Evolutionary conservation across 345 rosid species (phyloP), one percentile per base, ranked within the genome.

Genomic region (Ceriops tagal): DNA sequence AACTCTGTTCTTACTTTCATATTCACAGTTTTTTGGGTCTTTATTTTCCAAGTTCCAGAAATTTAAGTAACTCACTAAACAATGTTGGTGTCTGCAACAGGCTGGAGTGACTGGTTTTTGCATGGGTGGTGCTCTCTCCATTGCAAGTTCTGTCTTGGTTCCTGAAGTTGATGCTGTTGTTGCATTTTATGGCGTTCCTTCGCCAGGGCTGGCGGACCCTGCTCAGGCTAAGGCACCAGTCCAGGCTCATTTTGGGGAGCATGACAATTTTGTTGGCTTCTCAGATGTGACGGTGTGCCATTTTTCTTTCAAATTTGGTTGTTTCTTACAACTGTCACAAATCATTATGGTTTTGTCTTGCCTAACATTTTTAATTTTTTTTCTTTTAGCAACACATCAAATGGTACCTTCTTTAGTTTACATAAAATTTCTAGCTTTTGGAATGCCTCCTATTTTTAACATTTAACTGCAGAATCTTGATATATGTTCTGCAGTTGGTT

Each of bases 71-170:
- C 11, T 31, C 26, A 8, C 59, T 13, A 11, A 53, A 15, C 32
- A 52, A 26, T 28, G 5, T 66, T 24, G 30, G n/a, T 22, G 13
- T 10, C 26, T 81, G 65, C 68, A 34, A 68, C 62, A 91, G 98
- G 97, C 79, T 82, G 98, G 98, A 46, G 98, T 93, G 21, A 86
- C 96, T 65, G 98, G 98, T 65, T 91, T 69, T 79, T 93, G 98
- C 81, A 89, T 95, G 96, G 99, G 93, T 22, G 96, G 97, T 75
- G 97, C 97, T 59, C 78, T 95, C 64, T 73, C 96, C 66, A 87
- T 95, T 71, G 96, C 99, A 70, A 92, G 93, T 77, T 86, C 97
- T 73, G 99, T 89, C 70, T 84, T 92, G 79, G 85, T 87, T 73
- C 96, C 91, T 13, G 93, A 83, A 68, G 96, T 88, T 21, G 97